These are phyloP conservation scores for Gossypium lobatum DNA, from an alignment of 441 rosid genomes.

Conservation along the genomic window DNA sequence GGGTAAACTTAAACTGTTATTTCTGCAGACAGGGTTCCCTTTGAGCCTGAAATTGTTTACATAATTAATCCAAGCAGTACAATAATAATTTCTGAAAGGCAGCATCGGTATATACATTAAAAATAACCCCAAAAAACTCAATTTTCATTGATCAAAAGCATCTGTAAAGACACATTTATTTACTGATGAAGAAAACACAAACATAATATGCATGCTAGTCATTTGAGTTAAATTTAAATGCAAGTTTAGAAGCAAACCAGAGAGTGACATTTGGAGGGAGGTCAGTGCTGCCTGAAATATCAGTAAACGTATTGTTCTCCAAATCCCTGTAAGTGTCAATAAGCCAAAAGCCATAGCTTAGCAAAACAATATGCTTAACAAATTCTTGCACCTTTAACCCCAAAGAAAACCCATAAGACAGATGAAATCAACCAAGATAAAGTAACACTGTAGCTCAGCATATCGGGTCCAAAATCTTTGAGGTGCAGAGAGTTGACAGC, in stretches of 20 bases:
- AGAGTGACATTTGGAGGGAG: constrained; percentile 76
- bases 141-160: not conserved
- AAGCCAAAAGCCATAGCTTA: constrained; percentile 7
- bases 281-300: constrained; percentile 48
- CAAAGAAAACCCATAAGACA: not conserved
- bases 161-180: not conserved
- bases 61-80: constrained; percentile 2
- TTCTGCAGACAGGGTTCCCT: constrained; percentile 73
- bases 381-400: not conserved
- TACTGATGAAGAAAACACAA: not conserved
- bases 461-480: constrained; percentile 1
- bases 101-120: not conserved
- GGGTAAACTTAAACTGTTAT: constrained; percentile 27
- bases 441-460: not conserved
- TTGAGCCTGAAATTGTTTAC: constrained; percentile 55
- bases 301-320: constrained; percentile 56
- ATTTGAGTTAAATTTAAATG: constrained; percentile 11
- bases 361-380: not conserved
- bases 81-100: constrained; percentile 5
- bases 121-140: not conserved
- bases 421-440: constrained; percentile 1
- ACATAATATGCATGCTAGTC: constrained; percentile 1
- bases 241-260: constrained; percentile 48
- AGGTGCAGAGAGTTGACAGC: not conserved
- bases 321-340: constrained; percentile 56